Evolutionary conservation across 805 yeast species (phyloP), one percentile per base, ranked within the genome.

Genomic region (Saccharomycopsis microspora): DNA sequence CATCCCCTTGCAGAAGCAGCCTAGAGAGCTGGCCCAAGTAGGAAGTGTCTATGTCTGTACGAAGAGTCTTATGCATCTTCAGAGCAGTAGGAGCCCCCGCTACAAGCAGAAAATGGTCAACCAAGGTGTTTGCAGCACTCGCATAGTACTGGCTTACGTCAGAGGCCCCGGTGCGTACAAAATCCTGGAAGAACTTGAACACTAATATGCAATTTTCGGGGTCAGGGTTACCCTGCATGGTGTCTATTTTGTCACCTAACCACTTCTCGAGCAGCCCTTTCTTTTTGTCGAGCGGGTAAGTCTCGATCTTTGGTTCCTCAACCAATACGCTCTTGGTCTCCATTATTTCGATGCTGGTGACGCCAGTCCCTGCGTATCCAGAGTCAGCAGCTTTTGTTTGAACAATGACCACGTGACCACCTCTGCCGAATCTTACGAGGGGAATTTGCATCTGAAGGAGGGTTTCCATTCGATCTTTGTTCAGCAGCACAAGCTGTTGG

Each of bases 221-320:
- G 41, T 45, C 50, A 32, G 8, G 36, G n/a, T 34, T n/a, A 28
- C 35, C 40, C 27, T 11, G n/a, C 39, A 42, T 33, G n/a, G 8
- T 5, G 4, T n/a, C 31, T 11, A 45, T 39, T 36, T 43, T 46
- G 9, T 46, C 50, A 5, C 34, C 41, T 27, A 51, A 30, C 54
- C 54, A 51, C 32, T 49, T 48, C 9, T 47, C 48, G 33, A 51
- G 39, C 10, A 28, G 36, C 27, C 39, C 46, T 30, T 51, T 51
- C 42, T 51, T 51, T 19, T 42, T 36, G n/a, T 49, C 54, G n/a
- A 49, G 5, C 9, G 54, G 54, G 27, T 51, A 51, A 4, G 43
- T 41, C 7, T 33, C 48, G 5, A 49, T 27, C 5, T 34, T 33
- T 6, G 30, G 37, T 36, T 51, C 54, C 11, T 41, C 31, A 4